Base-by-base conservation (phyloP, 371 early-diverging fungal genomes). In the Basidiobolus heterosporus region DNA sequence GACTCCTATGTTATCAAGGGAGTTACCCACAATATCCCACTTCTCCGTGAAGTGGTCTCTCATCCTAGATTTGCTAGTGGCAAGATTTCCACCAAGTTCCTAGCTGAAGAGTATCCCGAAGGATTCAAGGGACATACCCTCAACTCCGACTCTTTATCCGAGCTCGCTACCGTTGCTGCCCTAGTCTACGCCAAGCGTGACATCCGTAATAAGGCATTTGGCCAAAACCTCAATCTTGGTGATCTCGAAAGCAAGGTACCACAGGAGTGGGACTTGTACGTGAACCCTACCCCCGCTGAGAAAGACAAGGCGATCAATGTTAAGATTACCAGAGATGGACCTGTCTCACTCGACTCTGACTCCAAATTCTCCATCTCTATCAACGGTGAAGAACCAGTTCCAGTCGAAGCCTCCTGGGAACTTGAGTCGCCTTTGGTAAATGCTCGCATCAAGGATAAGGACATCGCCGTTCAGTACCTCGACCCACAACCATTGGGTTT, bases 1-100 rank as follows among this genome's bases (percentile, higher is more conserved):
- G 91, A 92, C 62, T 69, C 62, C 13, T 91, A 91, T 57, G 84
- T 92, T 22, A 92, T 95, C 60, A 80, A 81, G 51, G 88, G 82
- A 44, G 92, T 95, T 3, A 91, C 91, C 1, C 93, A 92, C 70
- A 95, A 95, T 59, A 82, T 95, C 24, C 91, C 96, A 5, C 67
- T 95, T 4, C 58, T 96, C 49, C 78, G 89, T 38, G 88, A 87
- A 49, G 88, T 96, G 16, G 64, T 89, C 49, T 59, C 73, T 23
- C 85, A 84, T 59, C 69, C 78, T 9, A 70, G 80, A 35, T 96
- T 92, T 60, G 64, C 50, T 20, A 47, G 65, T 2, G 94, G 97
- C 39, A 73, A 72, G 53, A 75, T 88, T 55, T 78, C 87, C 9
- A 94, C 94, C 20, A 75, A 84, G 48, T 94, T 92, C 66, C 64